Evolutionary conservation across 768 basidiomycete species (phyloP), one percentile per base, ranked within the genome.

Genomic region (Termitomyces sp.): DNA sequence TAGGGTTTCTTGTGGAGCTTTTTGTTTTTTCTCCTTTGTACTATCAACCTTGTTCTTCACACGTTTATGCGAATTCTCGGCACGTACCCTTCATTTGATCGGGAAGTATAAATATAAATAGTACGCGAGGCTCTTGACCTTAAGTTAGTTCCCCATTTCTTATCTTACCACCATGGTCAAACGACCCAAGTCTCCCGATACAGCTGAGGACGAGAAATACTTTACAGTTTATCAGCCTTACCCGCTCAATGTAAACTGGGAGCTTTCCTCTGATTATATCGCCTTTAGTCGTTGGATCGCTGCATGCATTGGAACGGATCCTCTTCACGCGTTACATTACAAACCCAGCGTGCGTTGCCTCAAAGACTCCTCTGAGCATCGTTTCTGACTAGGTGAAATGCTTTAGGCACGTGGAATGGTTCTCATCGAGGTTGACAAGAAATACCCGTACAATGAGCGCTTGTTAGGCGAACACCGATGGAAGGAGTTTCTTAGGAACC

Each of bases 401-500:
- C 41, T 47, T 16, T 60, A 78, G 77, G 73, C 77, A 23, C 71
- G 74, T 27, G 76, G 75, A 5, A 80, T 78, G 71, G 75, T 82
- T n/a, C 63, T 82, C 9, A 64, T 82, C 23, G 80, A 83, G 57
- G 66, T 84, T 56, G 71, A 75, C 34, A 75, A 75, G 55, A 61
- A 63, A 4, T 77, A 70, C 49, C 62, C 61, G 17, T 63, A 73
- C 43, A 69, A 72, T 17, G 67, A 72, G 23, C 63, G 65, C 14
- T 60, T 84, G 14, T 67, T 84, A 1, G 82, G 82, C 53, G 80
- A 81, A 61, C 82, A 84, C 59, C 70, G 71, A 16, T 83, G 81
- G 81, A 54, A 52, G 19, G 72, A 79, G 31, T 76, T 83, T 52
- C 66, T 84, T 17, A 71, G 66, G 59, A 69, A 72, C 5, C 77